Evolutionary conservation across 371 early-diverging fungal species (phyloP).

Genomic region (Globomyces sp.): DNA sequence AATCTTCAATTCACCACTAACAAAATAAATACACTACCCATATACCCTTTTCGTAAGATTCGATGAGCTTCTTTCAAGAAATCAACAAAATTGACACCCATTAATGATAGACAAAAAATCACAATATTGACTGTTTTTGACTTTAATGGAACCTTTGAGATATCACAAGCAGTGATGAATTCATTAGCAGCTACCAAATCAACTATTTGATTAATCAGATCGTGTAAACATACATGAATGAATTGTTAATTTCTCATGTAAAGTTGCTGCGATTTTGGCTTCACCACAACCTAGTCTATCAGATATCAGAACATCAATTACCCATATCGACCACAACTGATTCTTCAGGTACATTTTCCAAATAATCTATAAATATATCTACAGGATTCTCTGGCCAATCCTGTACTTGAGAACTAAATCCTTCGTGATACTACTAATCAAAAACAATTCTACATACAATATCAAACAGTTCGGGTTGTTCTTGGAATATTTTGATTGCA

Average conservation of each 20-base stretch:
- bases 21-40: background rate
- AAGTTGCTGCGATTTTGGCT: slow-evolving; percentile 79
- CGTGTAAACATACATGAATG: slow-evolving; percentile 60
- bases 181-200: slow-evolving; percentile 88
- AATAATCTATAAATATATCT: slow-evolving; percentile 74
- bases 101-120: slow-evolving; percentile 93
- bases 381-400: slow-evolving; percentile 98
- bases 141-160: slow-evolving; percentile 79
- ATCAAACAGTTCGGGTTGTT: slow-evolving; percentile 85
- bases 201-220: slow-evolving; percentile 28
- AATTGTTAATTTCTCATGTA: slow-evolving; percentile 62
- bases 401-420: slow-evolving; percentile 92
- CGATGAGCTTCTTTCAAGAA: slow-evolving; percentile 90
- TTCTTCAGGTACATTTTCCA: slow-evolving; percentile 41
- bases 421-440: slow-evolving; percentile 76
- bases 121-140: slow-evolving; percentile 79
- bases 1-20: slow-evolving; percentile 85
- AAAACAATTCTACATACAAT: slow-evolving; percentile 35
- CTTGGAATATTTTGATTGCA: slow-evolving; percentile 73
- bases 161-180: slow-evolving; percentile 90
- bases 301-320: too few relatives aligned
- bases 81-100: slow-evolving; percentile 95
- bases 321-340: slow-evolving; percentile 89
- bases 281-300: slow-evolving; percentile 81
- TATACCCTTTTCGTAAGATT: slow-evolving; percentile 78